These are phyloP conservation scores for Aspergillus ellipticus DNA, from an alignment of 495 filamentous ascomycete genomes.

Conservation along the genomic window DNA sequence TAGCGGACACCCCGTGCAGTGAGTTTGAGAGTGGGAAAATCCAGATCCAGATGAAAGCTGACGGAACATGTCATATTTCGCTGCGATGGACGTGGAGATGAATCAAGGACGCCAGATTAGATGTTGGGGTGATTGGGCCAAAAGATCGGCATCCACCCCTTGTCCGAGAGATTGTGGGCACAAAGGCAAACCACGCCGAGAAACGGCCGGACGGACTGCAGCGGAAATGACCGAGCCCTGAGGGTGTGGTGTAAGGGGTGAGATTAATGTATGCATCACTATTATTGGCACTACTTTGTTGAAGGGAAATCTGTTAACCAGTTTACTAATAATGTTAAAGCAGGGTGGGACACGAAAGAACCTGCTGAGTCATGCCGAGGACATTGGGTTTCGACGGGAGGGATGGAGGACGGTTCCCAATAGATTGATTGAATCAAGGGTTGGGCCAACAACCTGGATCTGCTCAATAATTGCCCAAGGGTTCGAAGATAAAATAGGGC, in stretches of 20 bases:
- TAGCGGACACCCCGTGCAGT: background rate
- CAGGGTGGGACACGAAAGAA: background rate
- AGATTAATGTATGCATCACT: background rate
- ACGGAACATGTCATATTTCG: slow-evolving; percentile 1
- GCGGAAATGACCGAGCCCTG: background rate
- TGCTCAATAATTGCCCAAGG: slow-evolving; percentile 8
- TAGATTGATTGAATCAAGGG: slow-evolving; percentile 8
- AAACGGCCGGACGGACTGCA: background rate
- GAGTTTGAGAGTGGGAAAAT: background rate
- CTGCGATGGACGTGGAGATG: background rate
- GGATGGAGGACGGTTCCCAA: slow-evolving; percentile 4
- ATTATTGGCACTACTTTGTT: background rate
- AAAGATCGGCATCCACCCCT: background rate
- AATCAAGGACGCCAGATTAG: background rate
- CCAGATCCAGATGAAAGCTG: background rate
- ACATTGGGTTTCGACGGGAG: background rate
- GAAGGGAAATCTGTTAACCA: too few relatives aligned
- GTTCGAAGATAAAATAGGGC: background rate
- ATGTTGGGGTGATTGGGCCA: background rate
- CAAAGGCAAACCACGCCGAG: background rate
- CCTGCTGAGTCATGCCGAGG: background rate
- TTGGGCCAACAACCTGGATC: background rate
- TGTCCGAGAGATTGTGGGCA: background rate
- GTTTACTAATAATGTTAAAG: background rate
- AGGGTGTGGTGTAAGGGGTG: slow-evolving; percentile 1